Base-by-base conservation (phyloP, 495 filamentous ascomycete species). In the Achaetomiella virescens region DNA sequence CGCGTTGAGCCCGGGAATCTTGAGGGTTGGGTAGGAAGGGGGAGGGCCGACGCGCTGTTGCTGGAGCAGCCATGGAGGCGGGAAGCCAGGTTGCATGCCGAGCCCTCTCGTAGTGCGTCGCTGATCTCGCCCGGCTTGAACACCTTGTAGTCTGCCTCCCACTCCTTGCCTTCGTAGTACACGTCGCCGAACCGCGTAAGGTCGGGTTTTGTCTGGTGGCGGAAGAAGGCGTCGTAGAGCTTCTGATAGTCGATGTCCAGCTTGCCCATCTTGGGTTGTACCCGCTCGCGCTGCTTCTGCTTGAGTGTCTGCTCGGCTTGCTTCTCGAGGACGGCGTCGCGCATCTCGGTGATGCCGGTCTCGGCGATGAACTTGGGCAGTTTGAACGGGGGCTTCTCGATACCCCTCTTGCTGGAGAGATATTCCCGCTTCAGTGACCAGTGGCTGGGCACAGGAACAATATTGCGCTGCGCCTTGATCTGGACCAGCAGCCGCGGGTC, bases 121-220 rank as follows among this genome's bases (percentile, higher is more conserved):
- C 87, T 93, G 43, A 97, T 68, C 62, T 97, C 91, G 35, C 93
- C 93, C 4, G 95, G 89, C 49, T 89, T 84, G 45, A 96, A 78
- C 72, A 96, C 88, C 60, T 84, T 83, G 44, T 95, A 78, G 73
- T 97, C 96, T 6, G 91, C 96, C 72, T 98, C 93, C 68, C 89
- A 96, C 70, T 98, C 93, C 67, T 98, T 98, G 61, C 93, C 93
- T 65, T 98, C 93, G 66, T 96, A 97, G 70, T 98, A 98, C 17
- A 97, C 91, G 69, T 98, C 93, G 25, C 93, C 93, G 64, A 95
- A 97, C 18, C 91, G 82, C 40, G 93, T 97, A 48, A 98, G 72
- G 59, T 90, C 85, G 1, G 93, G 93, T 66, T 98, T 98, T 35
- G 89, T 95, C 70, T 98, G 93, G 65, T 93, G 95, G 24, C 90